phyloP scores from a whole-genome alignment of 805 yeast genomes.

The Lipomyces yamadae region DNA sequence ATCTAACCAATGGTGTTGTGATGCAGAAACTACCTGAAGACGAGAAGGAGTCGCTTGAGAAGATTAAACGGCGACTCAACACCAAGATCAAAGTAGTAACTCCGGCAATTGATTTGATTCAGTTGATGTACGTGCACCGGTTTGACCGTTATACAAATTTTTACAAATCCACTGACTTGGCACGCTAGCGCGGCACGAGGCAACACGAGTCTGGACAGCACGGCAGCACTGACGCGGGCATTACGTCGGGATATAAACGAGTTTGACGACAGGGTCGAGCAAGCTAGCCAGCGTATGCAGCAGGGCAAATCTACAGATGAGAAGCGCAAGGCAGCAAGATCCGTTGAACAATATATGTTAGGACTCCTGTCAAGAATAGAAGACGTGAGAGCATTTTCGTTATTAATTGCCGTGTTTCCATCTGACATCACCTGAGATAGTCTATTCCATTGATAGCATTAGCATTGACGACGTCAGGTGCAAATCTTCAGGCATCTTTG shows the following conservation, averaged over 20 bases:
- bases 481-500: conserved; percentile 57
- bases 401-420: background rate
- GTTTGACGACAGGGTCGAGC: conserved; percentile 58
- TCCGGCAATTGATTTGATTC: conserved; percentile 69
- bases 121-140: conserved; percentile 48
- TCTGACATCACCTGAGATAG: conserved; percentile 3
- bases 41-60: conserved; percentile 54
- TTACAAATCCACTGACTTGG: background rate
- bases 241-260: conserved; percentile 62
- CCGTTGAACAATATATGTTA: conserved; percentile 58
- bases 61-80: conserved; percentile 53
- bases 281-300: conserved; percentile 45
- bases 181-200: conserved; percentile 57
- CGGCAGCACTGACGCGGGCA: conserved; percentile 59
- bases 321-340: conserved; percentile 49
- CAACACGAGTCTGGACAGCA: conserved; percentile 59
- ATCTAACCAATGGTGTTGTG: background rate
- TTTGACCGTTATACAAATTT: background rate
- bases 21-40: conserved; percentile 51
- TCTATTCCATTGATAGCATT: conserved; percentile 70
- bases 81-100: conserved; percentile 65
- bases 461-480: conserved; percentile 71
- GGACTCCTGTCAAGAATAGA: conserved; percentile 60
- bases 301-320: conserved; percentile 38
- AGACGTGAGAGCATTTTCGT: conserved; percentile 43